Percentiles rank a stretch among this genome's conserved stretches.
Conservation (phyloP, 2,329 filamentous ascomycete species). For the Pseudocercospora cruenta region DNA sequence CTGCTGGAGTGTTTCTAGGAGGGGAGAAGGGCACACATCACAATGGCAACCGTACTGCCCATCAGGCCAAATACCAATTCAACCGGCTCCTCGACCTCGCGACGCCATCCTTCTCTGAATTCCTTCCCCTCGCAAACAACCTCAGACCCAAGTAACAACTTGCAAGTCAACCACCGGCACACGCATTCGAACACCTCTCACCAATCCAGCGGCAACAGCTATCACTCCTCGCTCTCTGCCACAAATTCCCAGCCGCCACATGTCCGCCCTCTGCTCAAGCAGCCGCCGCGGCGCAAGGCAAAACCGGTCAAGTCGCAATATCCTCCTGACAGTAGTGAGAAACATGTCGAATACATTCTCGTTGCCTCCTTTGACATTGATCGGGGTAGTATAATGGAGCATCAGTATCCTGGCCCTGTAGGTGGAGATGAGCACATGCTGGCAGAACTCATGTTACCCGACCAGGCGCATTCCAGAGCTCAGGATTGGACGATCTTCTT, state of each 20-base stretch:
- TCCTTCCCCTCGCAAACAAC: constrained; percentile 40
- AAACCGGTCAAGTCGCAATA: constrained; percentile 52
- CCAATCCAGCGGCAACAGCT: constrained; percentile 37
- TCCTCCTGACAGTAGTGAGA: constrained; percentile 59
- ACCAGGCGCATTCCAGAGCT: constrained; percentile 90
- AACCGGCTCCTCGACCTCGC: constrained; percentile 28
- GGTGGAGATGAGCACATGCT: constrained; percentile 98
- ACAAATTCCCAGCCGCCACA: constrained; percentile 4
- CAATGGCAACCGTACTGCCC: constrained; percentile 39
- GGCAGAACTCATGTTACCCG: constrained; percentile 96
- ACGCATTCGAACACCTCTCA: constrained; percentile 43
- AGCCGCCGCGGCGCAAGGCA: constrained; percentile 12
- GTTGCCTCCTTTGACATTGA: constrained; percentile 98
- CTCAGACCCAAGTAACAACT: constrained; percentile 14
- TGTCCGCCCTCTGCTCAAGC: constrained; percentile 14
- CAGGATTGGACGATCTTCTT: constrained; percentile 99
- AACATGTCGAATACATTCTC: constrained; percentile 98
- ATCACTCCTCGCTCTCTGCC: constrained; percentile 23
- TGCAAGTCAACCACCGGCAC: constrained; percentile 29
- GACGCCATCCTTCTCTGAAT: constrained; percentile 42
- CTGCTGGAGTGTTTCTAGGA: not conserved
- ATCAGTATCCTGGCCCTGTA: constrained; percentile 93
- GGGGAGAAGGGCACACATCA: not conserved
- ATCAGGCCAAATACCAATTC: constrained; percentile 36
- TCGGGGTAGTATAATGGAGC: constrained; percentile 94